phyloP scores from a whole-genome alignment of 768 basidiomycete species.

The Mycena leptocephala region DNA sequence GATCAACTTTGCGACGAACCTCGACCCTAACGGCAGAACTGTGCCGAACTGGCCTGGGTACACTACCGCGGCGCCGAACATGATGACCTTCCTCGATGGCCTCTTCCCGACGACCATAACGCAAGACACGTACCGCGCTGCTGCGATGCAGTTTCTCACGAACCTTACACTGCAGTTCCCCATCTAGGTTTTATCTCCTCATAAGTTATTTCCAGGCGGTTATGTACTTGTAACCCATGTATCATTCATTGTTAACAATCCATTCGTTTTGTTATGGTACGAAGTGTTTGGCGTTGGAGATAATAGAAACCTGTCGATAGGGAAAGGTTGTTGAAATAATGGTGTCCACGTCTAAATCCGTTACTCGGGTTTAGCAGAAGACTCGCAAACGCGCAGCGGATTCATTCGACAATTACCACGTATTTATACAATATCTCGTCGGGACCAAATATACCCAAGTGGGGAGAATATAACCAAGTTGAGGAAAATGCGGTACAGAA shows the following conservation, averaged over 20 bases:
- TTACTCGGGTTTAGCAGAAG: too few relatives aligned
- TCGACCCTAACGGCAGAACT: slow-evolving; percentile 60
- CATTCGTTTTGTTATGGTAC: too few relatives aligned
- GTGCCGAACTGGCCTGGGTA: slow-evolving; percentile 64
- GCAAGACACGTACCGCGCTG: slow-evolving; percentile 60
- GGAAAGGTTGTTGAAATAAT: too few relatives aligned
- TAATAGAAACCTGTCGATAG: too few relatives aligned
- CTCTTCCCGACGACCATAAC: slow-evolving; percentile 51
- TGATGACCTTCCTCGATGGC: slow-evolving; percentile 60
- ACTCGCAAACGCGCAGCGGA: too few relatives aligned
- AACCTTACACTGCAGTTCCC: slow-evolving; percentile 51
- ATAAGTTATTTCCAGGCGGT: background rate
- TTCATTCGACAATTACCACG: too few relatives aligned
- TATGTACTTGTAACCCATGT: background rate
- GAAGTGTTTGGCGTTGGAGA: too few relatives aligned
- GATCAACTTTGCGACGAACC: slow-evolving; percentile 59
- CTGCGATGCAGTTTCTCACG: slow-evolving; percentile 55
- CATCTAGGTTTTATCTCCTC: slow-evolving; percentile 38
- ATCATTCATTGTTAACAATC: background rate
- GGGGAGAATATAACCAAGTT: too few relatives aligned
- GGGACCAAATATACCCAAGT: too few relatives aligned
- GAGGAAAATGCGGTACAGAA: too few relatives aligned
- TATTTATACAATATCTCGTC: too few relatives aligned
- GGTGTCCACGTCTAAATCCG: too few relatives aligned
- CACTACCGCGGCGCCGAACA: slow-evolving; percentile 47